Conservation (phyloP, 2,329 filamentous ascomycete species). For the Colletotrichum tabaci region DNA sequence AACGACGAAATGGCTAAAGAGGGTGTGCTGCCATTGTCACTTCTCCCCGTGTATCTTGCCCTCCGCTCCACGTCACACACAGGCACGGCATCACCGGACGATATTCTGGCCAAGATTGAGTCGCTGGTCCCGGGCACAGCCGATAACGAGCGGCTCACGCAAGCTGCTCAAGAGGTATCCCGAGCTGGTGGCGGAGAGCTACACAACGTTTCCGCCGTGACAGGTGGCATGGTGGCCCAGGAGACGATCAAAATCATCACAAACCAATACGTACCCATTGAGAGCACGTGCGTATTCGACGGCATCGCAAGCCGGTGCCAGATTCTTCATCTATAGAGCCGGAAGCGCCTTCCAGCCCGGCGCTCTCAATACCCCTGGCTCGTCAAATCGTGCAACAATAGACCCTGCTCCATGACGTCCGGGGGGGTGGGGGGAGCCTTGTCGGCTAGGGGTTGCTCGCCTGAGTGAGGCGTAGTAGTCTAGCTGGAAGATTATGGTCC, state of each 20-base stretch:
- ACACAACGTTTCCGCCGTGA: slow-evolving; percentile 91
- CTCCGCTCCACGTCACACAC: slow-evolving; percentile 68
- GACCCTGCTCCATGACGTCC: not conserved
- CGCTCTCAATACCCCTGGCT: not conserved
- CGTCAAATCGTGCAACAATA: not conserved
- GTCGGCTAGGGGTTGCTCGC: slow-evolving; percentile 14
- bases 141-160: slow-evolving; percentile 63
- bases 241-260: slow-evolving; percentile 93
- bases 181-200: slow-evolving; percentile 88
- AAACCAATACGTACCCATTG: slow-evolving; percentile 79
- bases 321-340: slow-evolving; percentile 65
- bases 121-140: slow-evolving; percentile 63
- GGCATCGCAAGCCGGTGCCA: slow-evolving; percentile 75
- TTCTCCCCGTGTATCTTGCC: slow-evolving; percentile 79
- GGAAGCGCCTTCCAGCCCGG: slow-evolving; percentile 42
- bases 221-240: slow-evolving; percentile 95
- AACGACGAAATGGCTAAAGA: slow-evolving; percentile 68
- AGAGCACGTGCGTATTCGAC: slow-evolving; percentile 80
- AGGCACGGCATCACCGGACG: slow-evolving; percentile 61
- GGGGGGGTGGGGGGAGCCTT: slow-evolving; percentile 45
- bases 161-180: slow-evolving; percentile 76
- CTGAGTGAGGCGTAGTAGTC: not conserved
- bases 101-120: slow-evolving; percentile 66
- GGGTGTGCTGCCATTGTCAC: slow-evolving; percentile 68
- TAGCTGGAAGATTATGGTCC: slow-evolving; percentile 13